Evolutionary conservation across 2,329 filamentous ascomycete species (phyloP).

Genomic region (Fusarium sp.): DNA sequence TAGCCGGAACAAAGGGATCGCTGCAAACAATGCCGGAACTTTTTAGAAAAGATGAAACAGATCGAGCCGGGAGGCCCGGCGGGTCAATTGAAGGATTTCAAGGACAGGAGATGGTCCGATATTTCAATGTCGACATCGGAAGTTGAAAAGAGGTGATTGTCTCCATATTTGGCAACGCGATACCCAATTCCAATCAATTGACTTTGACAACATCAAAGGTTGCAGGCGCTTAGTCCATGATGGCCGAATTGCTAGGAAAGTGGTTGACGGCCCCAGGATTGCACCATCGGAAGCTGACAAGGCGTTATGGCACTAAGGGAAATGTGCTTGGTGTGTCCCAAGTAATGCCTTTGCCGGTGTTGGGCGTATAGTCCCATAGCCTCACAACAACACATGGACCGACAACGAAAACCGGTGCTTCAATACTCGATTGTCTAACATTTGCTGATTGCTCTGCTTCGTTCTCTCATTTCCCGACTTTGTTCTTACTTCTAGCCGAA

Average conservation of each 20-base stretch:
- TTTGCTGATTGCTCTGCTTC: not conserved
- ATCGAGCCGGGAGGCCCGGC: slow-evolving; percentile 9
- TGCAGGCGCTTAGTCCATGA: not conserved
- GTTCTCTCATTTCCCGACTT: not conserved
- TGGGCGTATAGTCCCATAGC: slow-evolving; percentile 2
- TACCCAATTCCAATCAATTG: slow-evolving; percentile 6
- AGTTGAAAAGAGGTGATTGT: slow-evolving; percentile 38
- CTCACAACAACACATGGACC: not conserved
- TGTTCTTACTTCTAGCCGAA: not conserved
- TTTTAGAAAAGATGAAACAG: not conserved
- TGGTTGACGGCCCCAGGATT: slow-evolving; percentile 40
- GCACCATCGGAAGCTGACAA: slow-evolving; percentile 44
- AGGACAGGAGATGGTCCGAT: slow-evolving; percentile 21
- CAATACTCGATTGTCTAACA: not conserved
- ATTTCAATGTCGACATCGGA: slow-evolving; percentile 42
- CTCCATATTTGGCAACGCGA: not conserved
- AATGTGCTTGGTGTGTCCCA: slow-evolving; percentile 25
- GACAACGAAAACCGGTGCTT: not conserved
- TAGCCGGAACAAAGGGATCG: slow-evolving; percentile 10
- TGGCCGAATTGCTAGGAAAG: slow-evolving; percentile 28
- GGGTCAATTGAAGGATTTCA: not conserved
- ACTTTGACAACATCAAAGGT: not conserved
- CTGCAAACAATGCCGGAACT: not conserved
- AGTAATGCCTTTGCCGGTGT: slow-evolving; percentile 18
- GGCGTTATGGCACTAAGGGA: slow-evolving; percentile 40